Base-by-base conservation (phyloP, 495 filamentous ascomycete genomes). In the Lentithecium fluviatile region DNA sequence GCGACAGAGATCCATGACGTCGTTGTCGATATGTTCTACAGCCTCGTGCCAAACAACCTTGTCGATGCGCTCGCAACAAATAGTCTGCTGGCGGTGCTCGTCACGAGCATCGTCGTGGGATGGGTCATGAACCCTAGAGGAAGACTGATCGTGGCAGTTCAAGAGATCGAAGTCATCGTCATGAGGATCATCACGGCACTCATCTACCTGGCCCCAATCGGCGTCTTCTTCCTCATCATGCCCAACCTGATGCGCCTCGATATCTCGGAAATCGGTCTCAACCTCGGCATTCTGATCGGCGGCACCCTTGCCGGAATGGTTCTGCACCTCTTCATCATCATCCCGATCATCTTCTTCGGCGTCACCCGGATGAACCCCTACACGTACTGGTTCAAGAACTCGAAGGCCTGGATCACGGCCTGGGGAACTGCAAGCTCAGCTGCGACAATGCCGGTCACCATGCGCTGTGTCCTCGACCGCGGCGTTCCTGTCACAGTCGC, bases 181-280 rank as follows among this genome's bases (percentile, higher is more conserved):
- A 70, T 56, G 32, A 52, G n/a, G n/a, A 56, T 72, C 62, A 73
- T 73, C 63, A 63, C 68, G 34, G 66, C 50, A 23, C 48, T 73
- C 8, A 72, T 73, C 70, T 67, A 72, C 56, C n/a, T 67, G 6
- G 71, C 71, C 4, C 71, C 71, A 12, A 65, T 70, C 40, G 71
- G 71, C 32, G 71, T 73, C 29, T 73, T 73, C 63, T 73, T 72
- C 65, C 59, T 73, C 20, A 71, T 73, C 45, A 24, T 73, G 24
- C 60, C 71, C 38, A 73, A 73, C 60, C 65, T 73, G 12, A 66
- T 73, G 50, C 54, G n/a, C 10, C 71, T 73, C 54, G 26, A 69
- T 26, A 67, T 73, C 25, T 46, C 13, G 10, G 67, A 67, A 1
- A 68, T 73, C 45, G 71, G 70, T 29, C 8, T 45, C 17, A 73